Conservation (phyloP, 345 rosid species). For the Eucalyptus urophylla region DNA sequence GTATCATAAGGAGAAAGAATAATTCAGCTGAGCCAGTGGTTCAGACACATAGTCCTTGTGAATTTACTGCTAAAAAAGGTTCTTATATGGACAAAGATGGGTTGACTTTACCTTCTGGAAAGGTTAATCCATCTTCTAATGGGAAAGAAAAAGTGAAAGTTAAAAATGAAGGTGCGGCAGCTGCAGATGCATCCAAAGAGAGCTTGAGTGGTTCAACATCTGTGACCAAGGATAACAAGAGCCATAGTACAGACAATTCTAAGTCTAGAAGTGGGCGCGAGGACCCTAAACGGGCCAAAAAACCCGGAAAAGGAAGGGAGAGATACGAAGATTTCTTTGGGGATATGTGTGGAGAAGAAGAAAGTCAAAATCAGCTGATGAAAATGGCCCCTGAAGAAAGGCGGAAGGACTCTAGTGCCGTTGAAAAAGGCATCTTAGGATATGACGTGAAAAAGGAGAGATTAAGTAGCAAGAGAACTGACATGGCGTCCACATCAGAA, state of each 20-base stretch:
- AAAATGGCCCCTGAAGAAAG: slow-evolving; percentile 10
- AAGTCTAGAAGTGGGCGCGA: slow-evolving; percentile 24
- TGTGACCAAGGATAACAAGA: slow-evolving; percentile 34
- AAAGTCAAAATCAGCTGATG: slow-evolving; percentile 23
- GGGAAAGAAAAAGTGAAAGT: slow-evolving; percentile 43
- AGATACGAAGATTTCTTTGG: slow-evolving; percentile 67
- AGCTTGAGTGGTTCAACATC: slow-evolving; percentile 24
- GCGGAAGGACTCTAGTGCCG: slow-evolving; percentile 16
- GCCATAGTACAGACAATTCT: slow-evolving; percentile 9
- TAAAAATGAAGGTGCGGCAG: slow-evolving; percentile 13
- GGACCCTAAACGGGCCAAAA: slow-evolving; percentile 29
- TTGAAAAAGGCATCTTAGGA: slow-evolving; percentile 22
- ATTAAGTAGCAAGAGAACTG: slow-evolving; percentile 14
- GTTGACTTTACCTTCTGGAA: slow-evolving; percentile 23
- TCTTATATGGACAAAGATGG: slow-evolving; percentile 22
- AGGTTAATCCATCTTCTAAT: slow-evolving; percentile 29
- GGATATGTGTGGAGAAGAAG: slow-evolving; percentile 62
- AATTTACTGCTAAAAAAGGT: slow-evolving; percentile 25
- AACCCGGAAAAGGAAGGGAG: slow-evolving; percentile 37
- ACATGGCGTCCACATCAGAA: slow-evolving; percentile 15
- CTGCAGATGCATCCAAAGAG: slow-evolving; percentile 24
- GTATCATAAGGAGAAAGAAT: slow-evolving; percentile 14
- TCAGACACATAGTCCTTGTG: slow-evolving; percentile 15
- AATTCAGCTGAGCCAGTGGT: not conserved
- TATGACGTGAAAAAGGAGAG: slow-evolving; percentile 27